phyloP scores from a whole-genome alignment of 345 rosid species.

The Eucalyptus sp. region DNA sequence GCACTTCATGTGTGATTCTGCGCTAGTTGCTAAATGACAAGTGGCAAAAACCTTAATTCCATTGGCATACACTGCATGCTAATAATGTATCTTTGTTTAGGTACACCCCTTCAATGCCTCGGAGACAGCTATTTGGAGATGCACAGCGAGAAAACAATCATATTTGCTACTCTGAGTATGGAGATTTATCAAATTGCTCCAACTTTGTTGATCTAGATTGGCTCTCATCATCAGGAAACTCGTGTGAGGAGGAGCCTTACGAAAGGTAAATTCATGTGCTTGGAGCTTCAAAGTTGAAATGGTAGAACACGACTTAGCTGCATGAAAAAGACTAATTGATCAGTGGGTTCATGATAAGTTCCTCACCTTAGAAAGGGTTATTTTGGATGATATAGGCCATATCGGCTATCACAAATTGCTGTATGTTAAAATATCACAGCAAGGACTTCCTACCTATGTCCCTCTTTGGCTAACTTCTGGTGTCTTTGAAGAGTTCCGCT shows the following conservation, averaged over 20 bases:
- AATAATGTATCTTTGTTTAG: conserved; percentile 15
- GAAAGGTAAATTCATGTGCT: conserved; percentile 48
- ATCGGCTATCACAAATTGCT: not conserved
- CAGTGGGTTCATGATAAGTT: not conserved
- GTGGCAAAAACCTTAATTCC: not conserved
- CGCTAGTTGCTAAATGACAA: not conserved
- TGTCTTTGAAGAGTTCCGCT: not conserved
- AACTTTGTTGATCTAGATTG: conserved; percentile 91
- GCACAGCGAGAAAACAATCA: conserved; percentile 46
- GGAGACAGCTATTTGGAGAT: conserved; percentile 65
- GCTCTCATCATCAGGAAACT: conserved; percentile 89
- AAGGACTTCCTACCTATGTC: not conserved
- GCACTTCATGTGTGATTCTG: not conserved
- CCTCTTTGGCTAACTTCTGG: not conserved
- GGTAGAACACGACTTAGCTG: not conserved
- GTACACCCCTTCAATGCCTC: conserved; percentile 72
- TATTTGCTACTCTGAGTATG: conserved; percentile 48
- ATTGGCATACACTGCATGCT: not conserved
- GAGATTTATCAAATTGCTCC: conserved; percentile 57
- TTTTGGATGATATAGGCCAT: not conserved
- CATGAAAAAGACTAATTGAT: not conserved
- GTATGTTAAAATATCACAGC: not conserved
- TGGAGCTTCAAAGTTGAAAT: not conserved
- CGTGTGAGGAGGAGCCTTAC: conserved; percentile 74
- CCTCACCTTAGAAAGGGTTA: not conserved